Percentiles rank a stretch among this genome's conserved stretches.
These are phyloP conservation scores for Exophiala alcalophila DNA, from an alignment of 2,329 filamentous ascomycete genomes.

Conservation along the genomic window DNA sequence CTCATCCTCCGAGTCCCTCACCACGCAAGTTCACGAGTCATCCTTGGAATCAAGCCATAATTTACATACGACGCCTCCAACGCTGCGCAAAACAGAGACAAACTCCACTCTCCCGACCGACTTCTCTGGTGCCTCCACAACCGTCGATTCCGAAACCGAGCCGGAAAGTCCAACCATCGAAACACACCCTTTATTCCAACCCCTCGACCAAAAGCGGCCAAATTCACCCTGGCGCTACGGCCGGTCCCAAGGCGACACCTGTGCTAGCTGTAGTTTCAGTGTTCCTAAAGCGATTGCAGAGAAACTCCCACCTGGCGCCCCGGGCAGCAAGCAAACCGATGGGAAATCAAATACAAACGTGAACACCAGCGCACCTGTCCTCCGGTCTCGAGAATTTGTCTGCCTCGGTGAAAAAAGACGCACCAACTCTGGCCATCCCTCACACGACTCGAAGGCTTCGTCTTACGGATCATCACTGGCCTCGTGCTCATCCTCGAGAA, in stretches of 20 bases:
- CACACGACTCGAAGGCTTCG: slow-evolving; percentile 36
- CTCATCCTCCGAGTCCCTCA: slow-evolving; percentile 33
- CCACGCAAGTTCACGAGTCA: slow-evolving; percentile 21
- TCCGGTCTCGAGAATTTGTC: slow-evolving; percentile 54
- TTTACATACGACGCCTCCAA: slow-evolving; percentile 9
- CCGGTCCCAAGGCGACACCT: slow-evolving; percentile 50
- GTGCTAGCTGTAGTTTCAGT: slow-evolving; percentile 57
- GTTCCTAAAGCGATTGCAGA: slow-evolving; percentile 55
- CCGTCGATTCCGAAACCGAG: slow-evolving; percentile 27
- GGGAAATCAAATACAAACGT: slow-evolving; percentile 48
- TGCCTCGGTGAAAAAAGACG: slow-evolving; percentile 42
- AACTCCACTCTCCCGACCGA: slow-evolving; percentile 32
- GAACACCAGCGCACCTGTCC: slow-evolving; percentile 48
- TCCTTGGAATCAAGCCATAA: slow-evolving; percentile 12
- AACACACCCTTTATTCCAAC: slow-evolving; percentile 51
- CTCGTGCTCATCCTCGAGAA: slow-evolving; percentile 37
- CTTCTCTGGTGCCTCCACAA: slow-evolving; percentile 31
- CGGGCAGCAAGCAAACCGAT: slow-evolving; percentile 50
- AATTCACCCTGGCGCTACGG: slow-evolving; percentile 34
- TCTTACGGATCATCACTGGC: slow-evolving; percentile 30
- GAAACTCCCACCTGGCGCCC: slow-evolving; percentile 52
- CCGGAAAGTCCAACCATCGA: slow-evolving; percentile 39
- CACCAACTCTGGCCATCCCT: slow-evolving; percentile 33
- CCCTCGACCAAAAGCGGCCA: slow-evolving; percentile 14
- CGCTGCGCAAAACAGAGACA: slow-evolving; percentile 26